phyloP scores from a whole-genome alignment of 2,329 filamentous ascomycete species.

The Ascochyta pisi region DNA sequence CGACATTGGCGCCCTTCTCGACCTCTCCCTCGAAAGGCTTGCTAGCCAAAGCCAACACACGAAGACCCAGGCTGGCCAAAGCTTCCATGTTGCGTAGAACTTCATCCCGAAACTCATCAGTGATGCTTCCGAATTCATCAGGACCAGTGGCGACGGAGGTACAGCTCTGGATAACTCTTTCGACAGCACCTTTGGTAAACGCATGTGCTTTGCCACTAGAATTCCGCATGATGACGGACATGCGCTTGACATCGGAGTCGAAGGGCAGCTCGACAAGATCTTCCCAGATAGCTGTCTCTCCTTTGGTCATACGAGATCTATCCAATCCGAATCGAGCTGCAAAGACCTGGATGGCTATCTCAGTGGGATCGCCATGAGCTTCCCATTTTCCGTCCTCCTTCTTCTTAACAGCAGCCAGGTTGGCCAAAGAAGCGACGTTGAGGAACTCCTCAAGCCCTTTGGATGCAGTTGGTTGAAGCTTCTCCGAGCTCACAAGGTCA shows the following conservation, averaged over 20 bases:
- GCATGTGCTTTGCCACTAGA: slow-evolving; percentile 45
- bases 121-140: slow-evolving; percentile 53
- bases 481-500: slow-evolving; percentile 19
- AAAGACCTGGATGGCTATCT: slow-evolving; percentile 78
- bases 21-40: slow-evolving; percentile 54
- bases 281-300: slow-evolving; percentile 36
- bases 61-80: slow-evolving; percentile 69
- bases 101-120: slow-evolving; percentile 60
- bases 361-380: slow-evolving; percentile 58
- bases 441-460: slow-evolving; percentile 42
- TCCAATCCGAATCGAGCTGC: slow-evolving; percentile 72
- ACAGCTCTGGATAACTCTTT: slow-evolving; percentile 71
- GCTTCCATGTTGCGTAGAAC: slow-evolving; percentile 73
- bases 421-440: slow-evolving; percentile 53
- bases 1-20: slow-evolving; percentile 53
- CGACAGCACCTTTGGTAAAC: slow-evolving; percentile 73
- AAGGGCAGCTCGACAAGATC: slow-evolving; percentile 72
- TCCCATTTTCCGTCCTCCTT: slow-evolving; percentile 50
- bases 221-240: slow-evolving; percentile 72
- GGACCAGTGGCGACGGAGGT: slow-evolving; percentile 57
- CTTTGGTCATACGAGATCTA: slow-evolving; percentile 58
- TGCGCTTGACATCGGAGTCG: slow-evolving; percentile 77
- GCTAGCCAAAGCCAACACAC: slow-evolving; percentile 71
- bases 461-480: slow-evolving; percentile 15
- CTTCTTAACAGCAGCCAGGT: slow-evolving; percentile 59